These are phyloP conservation scores for Xanthoceras sorbifolium DNA, from an alignment of 345 rosid genomes.

Conservation along the genomic window DNA sequence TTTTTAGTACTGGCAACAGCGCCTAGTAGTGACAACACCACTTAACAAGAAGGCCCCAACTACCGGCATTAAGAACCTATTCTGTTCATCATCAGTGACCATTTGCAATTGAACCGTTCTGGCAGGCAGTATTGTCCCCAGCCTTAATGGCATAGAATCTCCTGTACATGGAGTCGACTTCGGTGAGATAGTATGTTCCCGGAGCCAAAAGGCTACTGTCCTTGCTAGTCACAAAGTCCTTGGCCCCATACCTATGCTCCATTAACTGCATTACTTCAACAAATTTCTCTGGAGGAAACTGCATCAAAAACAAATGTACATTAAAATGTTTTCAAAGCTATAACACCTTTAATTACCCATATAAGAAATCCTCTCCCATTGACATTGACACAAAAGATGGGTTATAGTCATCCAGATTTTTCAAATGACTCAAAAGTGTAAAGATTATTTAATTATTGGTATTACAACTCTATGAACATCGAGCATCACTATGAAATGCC, in stretches of 20 bases:
- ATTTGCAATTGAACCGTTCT: constrained; percentile 58
- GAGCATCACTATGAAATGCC: not conserved
- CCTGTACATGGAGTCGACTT: constrained; percentile 90
- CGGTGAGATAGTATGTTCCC: constrained; percentile 88
- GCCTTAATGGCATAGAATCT: constrained; percentile 83
- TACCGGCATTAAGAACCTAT: not conserved
- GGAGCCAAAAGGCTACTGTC: constrained; percentile 83
- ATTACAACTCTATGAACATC: not conserved
- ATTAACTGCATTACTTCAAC: constrained; percentile 83
- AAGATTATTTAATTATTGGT: not conserved
- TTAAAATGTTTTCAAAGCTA: constrained; percentile 1
- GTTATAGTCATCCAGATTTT: not conserved
- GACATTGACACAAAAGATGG: not conserved
- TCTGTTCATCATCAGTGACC: constrained; percentile 53
- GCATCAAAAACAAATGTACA: constrained; percentile 18
- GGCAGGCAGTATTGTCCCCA: constrained; percentile 25
- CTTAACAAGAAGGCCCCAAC: not conserved
- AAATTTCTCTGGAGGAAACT: constrained; percentile 84
- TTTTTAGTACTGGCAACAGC: constrained; percentile 14
- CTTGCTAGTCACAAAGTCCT: constrained; percentile 91
- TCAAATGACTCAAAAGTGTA: not conserved
- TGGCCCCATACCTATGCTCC: constrained; percentile 99
- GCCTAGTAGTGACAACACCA: not conserved
- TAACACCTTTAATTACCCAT: not conserved
- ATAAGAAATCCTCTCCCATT: not conserved